phyloP scores from a whole-genome alignment of 2,329 filamentous ascomycete species.

The Stagonosporopsis vannaccii region DNA sequence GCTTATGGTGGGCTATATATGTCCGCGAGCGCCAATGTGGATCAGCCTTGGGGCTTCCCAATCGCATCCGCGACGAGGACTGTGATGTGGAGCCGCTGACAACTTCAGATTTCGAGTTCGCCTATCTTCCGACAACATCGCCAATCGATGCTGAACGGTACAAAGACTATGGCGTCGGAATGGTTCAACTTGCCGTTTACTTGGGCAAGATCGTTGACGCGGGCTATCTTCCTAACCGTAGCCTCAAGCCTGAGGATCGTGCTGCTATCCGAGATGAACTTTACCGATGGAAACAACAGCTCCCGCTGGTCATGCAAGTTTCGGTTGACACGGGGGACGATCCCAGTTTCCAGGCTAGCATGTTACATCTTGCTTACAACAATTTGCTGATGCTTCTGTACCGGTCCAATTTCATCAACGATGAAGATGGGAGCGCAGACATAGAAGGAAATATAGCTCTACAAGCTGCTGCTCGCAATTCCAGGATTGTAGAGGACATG shows the following conservation, averaged over 20 bases:
- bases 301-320: slow-evolving; percentile 48
- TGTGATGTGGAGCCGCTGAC: slow-evolving; percentile 55
- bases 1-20: slow-evolving; percentile 65
- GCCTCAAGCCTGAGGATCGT: slow-evolving; percentile 26
- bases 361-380: slow-evolving; percentile 57
- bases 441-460: slow-evolving; percentile 52
- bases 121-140: slow-evolving; percentile 34
- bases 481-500: slow-evolving; percentile 59
- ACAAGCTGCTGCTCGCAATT: slow-evolving; percentile 56
- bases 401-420: slow-evolving; percentile 53
- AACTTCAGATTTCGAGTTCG: slow-evolving; percentile 48
- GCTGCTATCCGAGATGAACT: slow-evolving; percentile 44
- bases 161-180: slow-evolving; percentile 48
- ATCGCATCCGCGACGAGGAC: slow-evolving; percentile 58
- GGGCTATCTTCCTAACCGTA: slow-evolving; percentile 40
- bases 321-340: slow-evolving; percentile 39
- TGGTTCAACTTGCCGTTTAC: slow-evolving; percentile 50
- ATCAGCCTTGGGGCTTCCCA: slow-evolving; percentile 56
- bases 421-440: slow-evolving; percentile 41
- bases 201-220: slow-evolving; percentile 51
- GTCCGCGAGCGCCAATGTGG: slow-evolving; percentile 59
- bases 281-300: slow-evolving; percentile 49
- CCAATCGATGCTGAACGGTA: slow-evolving; percentile 42
- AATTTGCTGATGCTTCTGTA: slow-evolving; percentile 58
- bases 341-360: slow-evolving; percentile 48